Evolutionary conservation across 2,329 filamentous ascomycete genomes (phyloP), one percentile per base, ranked within the genome.

Genomic region (Curvularia eragrostidis): DNA sequence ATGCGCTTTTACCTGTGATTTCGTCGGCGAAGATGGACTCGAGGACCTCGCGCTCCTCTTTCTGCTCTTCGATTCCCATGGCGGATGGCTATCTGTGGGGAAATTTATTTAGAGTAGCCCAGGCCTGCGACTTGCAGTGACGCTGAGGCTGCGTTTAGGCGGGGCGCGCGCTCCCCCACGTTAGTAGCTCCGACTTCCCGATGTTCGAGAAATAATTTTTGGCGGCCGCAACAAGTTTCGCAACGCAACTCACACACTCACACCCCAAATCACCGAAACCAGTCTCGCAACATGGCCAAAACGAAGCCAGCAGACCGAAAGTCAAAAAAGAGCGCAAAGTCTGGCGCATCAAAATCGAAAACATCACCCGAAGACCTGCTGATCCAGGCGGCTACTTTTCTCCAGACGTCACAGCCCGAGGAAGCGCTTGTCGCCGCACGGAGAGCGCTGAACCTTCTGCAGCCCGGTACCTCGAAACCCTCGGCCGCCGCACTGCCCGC

Each of bases 11-110:
- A 94, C 93, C 90, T 85, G 89, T 94, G 68, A 99, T 97, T 81
- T 99, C 95, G 59, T 99, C 94, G 1, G 95, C 93, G 69, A 98
- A 99, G 74, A 99, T 99, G 60, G 94, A 97, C 74, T 96, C 92
- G 75, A 99, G 91, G 69, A 99, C 94, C 79, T 99, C 95, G 61
- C 93, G 89, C 84, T 99, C 95, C 81, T 99, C 95, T 65, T 89
- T 81, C 78, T 99, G 95, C 60, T 99, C 95, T 83, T 98, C 94
- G 58, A 76, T 67, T 24, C 82, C 82, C 82, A 84, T 84, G 54
- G 50, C 58, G 64, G 26, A 38, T 69, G 21, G 49, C 59, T 60
- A 28, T 67, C 18, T 49, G 26, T 48, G 51, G 48, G 19, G 39
- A 39, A 47, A 21, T 23, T 10, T 52, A 51, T 41, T 44, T 50